Evolutionary conservation across 768 basidiomycete genomes (phyloP), one percentile per base, ranked within the genome.

Genomic region (Brasilioporus rufonigricans): DNA sequence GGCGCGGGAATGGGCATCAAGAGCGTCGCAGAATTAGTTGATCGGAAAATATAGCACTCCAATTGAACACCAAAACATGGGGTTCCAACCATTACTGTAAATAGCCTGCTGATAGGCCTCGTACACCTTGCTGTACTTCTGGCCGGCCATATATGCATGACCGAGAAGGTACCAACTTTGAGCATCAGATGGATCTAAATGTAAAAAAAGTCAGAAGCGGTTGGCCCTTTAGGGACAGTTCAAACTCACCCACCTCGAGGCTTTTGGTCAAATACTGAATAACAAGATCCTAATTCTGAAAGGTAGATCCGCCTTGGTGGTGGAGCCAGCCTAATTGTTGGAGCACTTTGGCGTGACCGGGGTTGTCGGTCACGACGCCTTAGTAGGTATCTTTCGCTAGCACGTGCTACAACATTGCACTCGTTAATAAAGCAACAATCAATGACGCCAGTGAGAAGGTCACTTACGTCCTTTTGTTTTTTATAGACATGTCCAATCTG

Each of bases 11-110:
- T 99, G 98, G 11, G 97, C 97, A 65, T 99, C 97, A 35, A 99
- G 86, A 3, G 96, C 96, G 66, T 99, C 97, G 49, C 95, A 92
- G 77, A 92, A 99, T 69, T 99, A 97, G 73, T 98, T 98, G 77
- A 99, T 98, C 70, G 98, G 95, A 80, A 97, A 99, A 71, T 99
- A 99, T 1, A 99, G 82, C 1, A 99, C 97, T 44, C 97, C 97
- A 65, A 99, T 99, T 21, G 93, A 96, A 70, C 96, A 98, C 97
- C 97, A 98, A 73, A 98, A 99, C 0, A 96, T 98, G 0, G 97
- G 97, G 69, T 98, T 99, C 54, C 94, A 91, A 21, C 96, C 97
- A 65, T 99, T 97, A 50, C 96, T 90, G 73, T 98, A 98, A 16
- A 99, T 94, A 19, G 97, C 96, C 72, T 99, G 97, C 65, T 99